These are phyloP conservation scores for Phytophthora macrochlamydospora DNA, from an alignment of 352 stramenopile genomes.

Conservation along the genomic window DNA sequence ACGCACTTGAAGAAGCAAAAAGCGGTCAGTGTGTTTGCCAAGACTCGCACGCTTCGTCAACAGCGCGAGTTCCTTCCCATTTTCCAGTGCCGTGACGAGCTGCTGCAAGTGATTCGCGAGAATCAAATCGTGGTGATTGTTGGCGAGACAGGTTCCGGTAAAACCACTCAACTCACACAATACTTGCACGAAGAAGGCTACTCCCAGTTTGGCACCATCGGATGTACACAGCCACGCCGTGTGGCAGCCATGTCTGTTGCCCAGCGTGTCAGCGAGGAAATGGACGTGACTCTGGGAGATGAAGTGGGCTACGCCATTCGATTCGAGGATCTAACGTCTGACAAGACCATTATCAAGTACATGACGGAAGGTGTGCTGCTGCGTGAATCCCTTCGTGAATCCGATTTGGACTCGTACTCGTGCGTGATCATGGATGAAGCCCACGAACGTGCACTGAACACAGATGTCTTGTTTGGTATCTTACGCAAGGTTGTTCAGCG, in stretches of 20 bases:
- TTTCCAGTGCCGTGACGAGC: conserved; percentile 94
- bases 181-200: conserved; percentile 94
- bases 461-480: conserved; percentile 94
- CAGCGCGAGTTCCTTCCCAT: conserved; percentile 97
- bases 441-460: conserved; percentile 94
- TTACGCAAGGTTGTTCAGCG: conserved; percentile 90
- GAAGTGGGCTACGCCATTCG: conserved; percentile 94
- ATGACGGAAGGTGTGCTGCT: conserved; percentile 93
- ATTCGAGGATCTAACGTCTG: conserved; percentile 94
- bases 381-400: conserved; percentile 93
- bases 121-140: conserved; percentile 99
- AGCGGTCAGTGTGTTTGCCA: conserved; percentile 95
- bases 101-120: conserved; percentile 97
- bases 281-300: conserved; percentile 92
- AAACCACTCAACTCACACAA: conserved; percentile 98
- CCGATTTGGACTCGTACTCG: conserved; percentile 87
- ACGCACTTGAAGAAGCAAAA: conserved; percentile 93
- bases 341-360: conserved; percentile 98
- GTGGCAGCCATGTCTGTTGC: conserved; percentile 99
- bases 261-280: conserved; percentile 98
- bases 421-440: conserved; percentile 95
- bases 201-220: conserved; percentile 91
- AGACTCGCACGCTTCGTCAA: conserved; percentile 95
- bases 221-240: conserved; percentile 97
- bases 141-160: conserved; percentile 97